Evolutionary conservation across 352 stramenopile genomes (phyloP).

Genomic region (Phytophthora hibernalis): DNA sequence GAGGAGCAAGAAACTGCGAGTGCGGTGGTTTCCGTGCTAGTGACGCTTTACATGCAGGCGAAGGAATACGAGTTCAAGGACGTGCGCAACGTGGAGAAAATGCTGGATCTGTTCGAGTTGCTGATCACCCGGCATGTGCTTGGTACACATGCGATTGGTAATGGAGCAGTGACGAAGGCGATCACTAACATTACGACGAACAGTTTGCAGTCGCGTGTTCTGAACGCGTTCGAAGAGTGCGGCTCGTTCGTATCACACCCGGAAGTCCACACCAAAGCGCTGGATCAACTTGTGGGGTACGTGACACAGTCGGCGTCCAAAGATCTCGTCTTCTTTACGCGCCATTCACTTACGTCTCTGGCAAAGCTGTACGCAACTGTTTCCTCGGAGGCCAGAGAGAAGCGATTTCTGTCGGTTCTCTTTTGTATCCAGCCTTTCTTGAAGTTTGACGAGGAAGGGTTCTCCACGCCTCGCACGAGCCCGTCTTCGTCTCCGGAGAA

Average conservation of each 20-base stretch:
- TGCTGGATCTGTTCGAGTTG: constrained; percentile 71
- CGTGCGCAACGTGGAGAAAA: constrained; percentile 59
- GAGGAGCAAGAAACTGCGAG: constrained; percentile 86
- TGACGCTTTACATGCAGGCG: constrained; percentile 80
- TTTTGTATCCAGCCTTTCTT: constrained; percentile 77
- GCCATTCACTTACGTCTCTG: constrained; percentile 75
- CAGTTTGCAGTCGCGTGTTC: constrained; percentile 80
- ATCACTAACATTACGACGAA: constrained; percentile 80
- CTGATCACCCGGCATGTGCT: constrained; percentile 79
- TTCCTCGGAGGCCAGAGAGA: constrained; percentile 53
- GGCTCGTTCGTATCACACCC: constrained; percentile 70
- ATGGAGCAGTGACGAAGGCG: constrained; percentile 38
- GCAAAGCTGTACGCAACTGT: constrained; percentile 82
- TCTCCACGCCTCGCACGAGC: constrained; percentile 11
- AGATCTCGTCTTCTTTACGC: constrained; percentile 80
- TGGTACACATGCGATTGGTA: constrained; percentile 31
- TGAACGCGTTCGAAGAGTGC: constrained; percentile 89
- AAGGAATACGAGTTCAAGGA: constrained; percentile 82
- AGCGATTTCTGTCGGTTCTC: constrained; percentile 68
- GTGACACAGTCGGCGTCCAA: constrained; percentile 50
- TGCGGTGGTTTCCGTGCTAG: constrained; percentile 72
- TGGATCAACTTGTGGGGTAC: constrained; percentile 79
- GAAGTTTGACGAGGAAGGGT: constrained; percentile 44
- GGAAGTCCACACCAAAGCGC: constrained; percentile 62
- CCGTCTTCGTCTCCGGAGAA: constrained; percentile 39